Percentiles rank a stretch among this genome's conserved stretches.
Evolutionary conservation across 2,329 filamentous ascomycete species (phyloP).

Genomic region (Aciculosporium take): DNA sequence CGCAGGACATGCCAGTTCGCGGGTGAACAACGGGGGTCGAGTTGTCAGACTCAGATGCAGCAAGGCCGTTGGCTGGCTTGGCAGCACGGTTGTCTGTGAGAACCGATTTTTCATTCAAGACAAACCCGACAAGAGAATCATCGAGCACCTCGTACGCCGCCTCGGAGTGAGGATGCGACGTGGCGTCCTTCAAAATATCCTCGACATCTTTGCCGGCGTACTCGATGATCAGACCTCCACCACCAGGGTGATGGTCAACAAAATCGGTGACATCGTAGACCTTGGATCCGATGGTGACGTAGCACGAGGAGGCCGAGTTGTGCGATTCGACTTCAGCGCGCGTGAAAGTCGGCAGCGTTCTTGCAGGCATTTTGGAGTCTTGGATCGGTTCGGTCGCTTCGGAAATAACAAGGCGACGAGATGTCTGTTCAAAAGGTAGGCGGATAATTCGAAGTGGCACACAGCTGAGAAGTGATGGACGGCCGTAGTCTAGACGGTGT

Average conservation of each 20-base stretch:
- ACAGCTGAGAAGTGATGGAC: neutral
- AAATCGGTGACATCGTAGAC: slow-evolving; percentile 95
- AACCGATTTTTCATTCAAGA: slow-evolving; percentile 44
- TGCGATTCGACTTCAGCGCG: slow-evolving; percentile 68
- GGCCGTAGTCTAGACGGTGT: neutral
- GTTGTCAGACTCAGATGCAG: slow-evolving; percentile 14
- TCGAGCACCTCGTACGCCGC: slow-evolving; percentile 92
- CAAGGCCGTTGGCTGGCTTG: slow-evolving; percentile 16
- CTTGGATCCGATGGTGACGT: slow-evolving; percentile 76
- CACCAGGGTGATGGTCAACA: slow-evolving; percentile 78
- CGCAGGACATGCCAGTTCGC: slow-evolving; percentile 77
- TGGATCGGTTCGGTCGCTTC: neutral
- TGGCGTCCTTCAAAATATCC: slow-evolving; percentile 66
- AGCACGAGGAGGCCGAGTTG: slow-evolving; percentile 72
- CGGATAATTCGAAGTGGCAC: neutral
- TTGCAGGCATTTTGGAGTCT: slow-evolving; percentile 51
- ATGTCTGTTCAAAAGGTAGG: neutral
- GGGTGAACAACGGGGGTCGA: slow-evolving; percentile 29
- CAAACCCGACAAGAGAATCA: slow-evolving; percentile 71
- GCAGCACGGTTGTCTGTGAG: slow-evolving; percentile 10
- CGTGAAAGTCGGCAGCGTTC: slow-evolving; percentile 71
- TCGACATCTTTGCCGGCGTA: slow-evolving; percentile 80
- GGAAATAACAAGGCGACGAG: neutral
- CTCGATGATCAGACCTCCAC: slow-evolving; percentile 73
- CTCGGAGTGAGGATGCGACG: slow-evolving; percentile 77